Evolutionary conservation across 2,329 filamentous ascomycete species (phyloP).

Genomic region (Clarireedia homoeocarpa): DNA sequence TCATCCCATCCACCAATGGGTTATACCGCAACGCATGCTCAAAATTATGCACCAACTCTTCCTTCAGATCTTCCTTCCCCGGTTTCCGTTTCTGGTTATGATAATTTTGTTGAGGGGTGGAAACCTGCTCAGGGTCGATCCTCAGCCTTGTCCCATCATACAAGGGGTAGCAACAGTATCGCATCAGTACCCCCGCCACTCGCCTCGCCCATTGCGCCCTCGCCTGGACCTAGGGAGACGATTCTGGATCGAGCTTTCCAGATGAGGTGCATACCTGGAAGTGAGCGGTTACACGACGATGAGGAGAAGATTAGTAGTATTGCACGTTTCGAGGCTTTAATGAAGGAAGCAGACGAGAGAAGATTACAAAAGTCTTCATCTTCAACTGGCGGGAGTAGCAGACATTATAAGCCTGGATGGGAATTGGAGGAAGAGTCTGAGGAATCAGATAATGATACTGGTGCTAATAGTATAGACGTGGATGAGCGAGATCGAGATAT

Average conservation of each 20-base stretch:
- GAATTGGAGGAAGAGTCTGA: conserved; percentile 31
- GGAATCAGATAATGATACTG: conserved; percentile 31
- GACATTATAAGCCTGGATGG: conserved; percentile 23
- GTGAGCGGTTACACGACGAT: conserved; percentile 41
- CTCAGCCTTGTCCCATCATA: conserved; percentile 47
- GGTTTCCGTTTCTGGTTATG: conserved; percentile 41
- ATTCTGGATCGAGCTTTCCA: conserved; percentile 62
- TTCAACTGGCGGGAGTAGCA: conserved; percentile 4
- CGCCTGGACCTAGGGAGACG: conserved; percentile 50
- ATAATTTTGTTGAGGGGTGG: conserved; percentile 55
- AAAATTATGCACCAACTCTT: conserved; percentile 42
- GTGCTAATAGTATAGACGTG: conserved; percentile 29
- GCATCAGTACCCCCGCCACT: conserved; percentile 38
- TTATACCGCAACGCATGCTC: conserved; percentile 29
- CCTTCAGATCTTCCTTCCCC: conserved; percentile 51
- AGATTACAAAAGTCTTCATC: conserved; percentile 23
- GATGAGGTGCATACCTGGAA: conserved; percentile 53
- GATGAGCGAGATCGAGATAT: conserved; percentile 14
- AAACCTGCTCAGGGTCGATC: conserved; percentile 51
- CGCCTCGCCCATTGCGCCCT: conserved; percentile 24
- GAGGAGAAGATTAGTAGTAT: conserved; percentile 58
- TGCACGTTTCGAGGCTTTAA: conserved; percentile 57
- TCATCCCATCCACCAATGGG: conserved; percentile 37
- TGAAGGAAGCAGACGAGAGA: conserved; percentile 50
- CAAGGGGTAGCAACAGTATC: conserved; percentile 46